phyloP scores from a whole-genome alignment of 208 protist genomes.

The Trypanosoma conorhini region DNA sequence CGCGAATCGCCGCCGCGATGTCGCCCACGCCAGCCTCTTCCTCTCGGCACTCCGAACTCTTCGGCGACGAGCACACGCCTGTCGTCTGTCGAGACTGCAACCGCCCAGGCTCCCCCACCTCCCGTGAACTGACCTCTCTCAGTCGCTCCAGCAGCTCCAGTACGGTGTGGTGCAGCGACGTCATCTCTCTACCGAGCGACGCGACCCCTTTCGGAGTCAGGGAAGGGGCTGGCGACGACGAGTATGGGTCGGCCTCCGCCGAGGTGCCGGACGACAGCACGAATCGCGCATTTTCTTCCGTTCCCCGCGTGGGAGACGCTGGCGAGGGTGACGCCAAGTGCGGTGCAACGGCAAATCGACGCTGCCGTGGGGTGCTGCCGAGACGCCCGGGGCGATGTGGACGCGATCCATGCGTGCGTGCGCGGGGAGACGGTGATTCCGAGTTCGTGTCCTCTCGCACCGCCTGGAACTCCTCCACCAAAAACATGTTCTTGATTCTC shows the following conservation, averaged over 20 bases:
- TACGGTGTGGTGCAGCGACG: neutral
- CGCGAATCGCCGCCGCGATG: neutral
- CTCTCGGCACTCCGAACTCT: neutral
- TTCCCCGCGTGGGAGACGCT: neutral
- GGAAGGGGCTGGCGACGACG: neutral
- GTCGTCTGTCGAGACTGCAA: neutral
- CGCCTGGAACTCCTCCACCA: slow-evolving; percentile 3
- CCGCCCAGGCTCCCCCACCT: neutral
- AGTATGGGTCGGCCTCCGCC: neutral
- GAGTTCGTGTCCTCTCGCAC: neutral
- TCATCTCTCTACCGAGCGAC: neutral
- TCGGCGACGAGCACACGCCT: neutral
- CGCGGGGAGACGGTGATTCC: neutral
- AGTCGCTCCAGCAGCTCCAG: neutral
- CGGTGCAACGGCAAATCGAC: slow-evolving; percentile 19
- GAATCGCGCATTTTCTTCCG: neutral
- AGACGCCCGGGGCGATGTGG: neutral
- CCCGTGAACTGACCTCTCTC: neutral
- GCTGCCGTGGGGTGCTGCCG: neutral
- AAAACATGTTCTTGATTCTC: slow-evolving; percentile 19
- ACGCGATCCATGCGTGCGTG: neutral
- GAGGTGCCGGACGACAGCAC: neutral
- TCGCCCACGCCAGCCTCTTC: neutral
- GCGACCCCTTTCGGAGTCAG: neutral
- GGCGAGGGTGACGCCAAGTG: neutral